A percentile compares a stretch with the other conserved stretches of the same genome.
phyloP scores from a whole-genome alignment of 768 basidiomycete species.

The Lactarius indigo region DNA sequence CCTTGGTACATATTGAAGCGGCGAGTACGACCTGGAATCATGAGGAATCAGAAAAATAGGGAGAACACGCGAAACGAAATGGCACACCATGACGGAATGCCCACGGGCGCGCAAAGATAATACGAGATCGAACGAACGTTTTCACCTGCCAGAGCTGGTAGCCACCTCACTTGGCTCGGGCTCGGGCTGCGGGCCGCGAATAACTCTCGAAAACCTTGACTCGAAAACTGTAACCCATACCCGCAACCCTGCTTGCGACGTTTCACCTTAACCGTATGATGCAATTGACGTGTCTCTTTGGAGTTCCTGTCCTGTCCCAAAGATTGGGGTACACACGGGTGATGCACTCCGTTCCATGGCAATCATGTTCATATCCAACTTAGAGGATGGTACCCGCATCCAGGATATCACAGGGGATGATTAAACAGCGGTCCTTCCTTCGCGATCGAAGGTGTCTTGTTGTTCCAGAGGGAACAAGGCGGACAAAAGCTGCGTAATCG shows the following conservation, averaged over 20 bases:
- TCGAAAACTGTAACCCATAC: background rate
- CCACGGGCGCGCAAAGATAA: background rate
- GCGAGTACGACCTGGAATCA: constrained; percentile 77
- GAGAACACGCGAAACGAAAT: background rate
- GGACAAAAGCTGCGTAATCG: background rate
- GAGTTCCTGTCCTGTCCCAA: background rate
- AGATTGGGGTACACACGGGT: background rate
- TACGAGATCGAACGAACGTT: background rate
- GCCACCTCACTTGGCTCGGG: background rate
- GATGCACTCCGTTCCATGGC: background rate
- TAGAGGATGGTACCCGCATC: background rate
- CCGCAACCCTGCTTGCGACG: background rate
- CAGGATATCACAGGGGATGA: background rate
- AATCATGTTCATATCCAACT: background rate
- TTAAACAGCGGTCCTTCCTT: background rate
- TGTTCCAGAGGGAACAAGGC: background rate
- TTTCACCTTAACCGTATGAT: background rate
- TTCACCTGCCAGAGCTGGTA: background rate
- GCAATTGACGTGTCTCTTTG: background rate
- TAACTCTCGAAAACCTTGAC: background rate
- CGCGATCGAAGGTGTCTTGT: background rate
- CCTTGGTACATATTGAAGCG: constrained; percentile 93
- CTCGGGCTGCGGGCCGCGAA: background rate
- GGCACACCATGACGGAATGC: constrained; percentile 16
- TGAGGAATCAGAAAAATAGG: background rate